phyloP scores from a whole-genome alignment of 805 yeast genomes.

The Wickerhamiella lipophila region DNA sequence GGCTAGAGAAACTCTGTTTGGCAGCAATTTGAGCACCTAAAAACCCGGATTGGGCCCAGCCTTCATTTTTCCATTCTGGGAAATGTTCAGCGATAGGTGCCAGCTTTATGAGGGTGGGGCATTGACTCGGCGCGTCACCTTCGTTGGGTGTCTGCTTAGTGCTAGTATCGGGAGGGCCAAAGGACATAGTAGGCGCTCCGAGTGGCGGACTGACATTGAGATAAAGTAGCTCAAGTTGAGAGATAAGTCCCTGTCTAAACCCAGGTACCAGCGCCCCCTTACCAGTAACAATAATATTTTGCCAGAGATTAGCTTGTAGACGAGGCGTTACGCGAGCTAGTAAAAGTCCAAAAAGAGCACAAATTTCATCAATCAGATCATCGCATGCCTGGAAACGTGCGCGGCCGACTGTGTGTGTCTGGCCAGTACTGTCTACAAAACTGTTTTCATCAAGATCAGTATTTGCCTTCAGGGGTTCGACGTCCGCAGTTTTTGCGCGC shows the following conservation, averaged over 20 bases:
- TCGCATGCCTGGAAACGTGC: conserved; percentile 78
- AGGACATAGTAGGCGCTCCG: not conserved
- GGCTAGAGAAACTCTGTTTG: conserved; percentile 61
- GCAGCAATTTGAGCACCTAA: conserved; percentile 82
- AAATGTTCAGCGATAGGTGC: conserved; percentile 80
- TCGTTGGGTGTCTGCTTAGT: conserved; percentile 18
- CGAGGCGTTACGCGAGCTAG: conserved; percentile 50
- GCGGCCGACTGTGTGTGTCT: conserved; percentile 59
- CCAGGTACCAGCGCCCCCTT: conserved; percentile 67
- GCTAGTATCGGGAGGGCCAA: conserved; percentile 1
- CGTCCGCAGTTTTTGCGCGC: conserved; percentile 32
- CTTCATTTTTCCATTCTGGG: conserved; percentile 79
- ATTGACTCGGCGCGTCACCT: conserved; percentile 39
- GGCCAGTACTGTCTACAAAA: conserved; percentile 50
- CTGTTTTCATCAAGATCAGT: conserved; percentile 59
- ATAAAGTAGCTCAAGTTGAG: conserved; percentile 44
- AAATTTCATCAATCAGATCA: conserved; percentile 42
- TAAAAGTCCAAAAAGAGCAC: conserved; percentile 41
- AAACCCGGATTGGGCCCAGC: conserved; percentile 65
- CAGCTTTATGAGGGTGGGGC: conserved; percentile 59
- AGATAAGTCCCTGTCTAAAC: conserved; percentile 54
- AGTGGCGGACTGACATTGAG: conserved; percentile 27
- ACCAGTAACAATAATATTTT: conserved; percentile 68
- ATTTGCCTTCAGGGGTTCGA: conserved; percentile 35
- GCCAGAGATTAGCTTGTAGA: conserved; percentile 73